Percentiles rank a stretch among this genome's conserved stretches.
Evolutionary conservation across 2,329 filamentous ascomycete genomes (phyloP).

Genomic region (Capronia americana): DNA sequence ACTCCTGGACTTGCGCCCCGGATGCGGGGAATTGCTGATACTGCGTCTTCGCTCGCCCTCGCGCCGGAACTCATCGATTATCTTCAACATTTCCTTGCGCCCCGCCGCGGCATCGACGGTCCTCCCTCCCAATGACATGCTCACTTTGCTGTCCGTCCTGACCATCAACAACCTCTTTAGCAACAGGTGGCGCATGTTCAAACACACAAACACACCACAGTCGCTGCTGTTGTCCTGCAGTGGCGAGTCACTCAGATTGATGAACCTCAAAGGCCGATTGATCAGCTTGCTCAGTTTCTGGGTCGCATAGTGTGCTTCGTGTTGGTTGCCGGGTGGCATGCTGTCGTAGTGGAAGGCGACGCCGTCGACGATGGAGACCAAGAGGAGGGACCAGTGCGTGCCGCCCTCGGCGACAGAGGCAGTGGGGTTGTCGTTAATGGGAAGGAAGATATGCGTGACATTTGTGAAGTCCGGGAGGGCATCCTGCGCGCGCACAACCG

Average conservation of each 20-base stretch:
- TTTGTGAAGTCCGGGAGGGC: conserved; percentile 80
- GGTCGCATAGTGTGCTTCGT: conserved; percentile 73
- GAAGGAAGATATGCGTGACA: conserved; percentile 92
- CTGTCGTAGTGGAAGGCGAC: conserved; percentile 98
- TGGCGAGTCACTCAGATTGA: conserved; percentile 82
- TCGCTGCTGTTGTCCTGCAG: conserved; percentile 92
- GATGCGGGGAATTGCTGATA: conserved; percentile 37
- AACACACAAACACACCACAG: conserved; percentile 94
- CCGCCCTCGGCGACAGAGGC: conserved; percentile 82
- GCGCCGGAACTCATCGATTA: conserved; percentile 84
- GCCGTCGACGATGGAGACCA: conserved; percentile 86
- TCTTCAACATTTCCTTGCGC: conserved; percentile 87
- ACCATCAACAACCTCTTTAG: conserved; percentile 81
- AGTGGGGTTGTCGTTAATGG: conserved; percentile 87
- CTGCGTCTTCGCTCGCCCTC: conserved; percentile 76
- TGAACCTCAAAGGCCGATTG: conserved; percentile 69
- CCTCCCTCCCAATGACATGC: conserved; percentile 89
- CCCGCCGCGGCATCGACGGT: conserved; percentile 80
- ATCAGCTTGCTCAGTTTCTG: conserved; percentile 74
- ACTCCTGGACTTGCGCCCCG: conserved; percentile 38
- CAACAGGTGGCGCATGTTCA: conserved; percentile 92
- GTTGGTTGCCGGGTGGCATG: conserved; percentile 74
- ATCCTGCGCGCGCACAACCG: conserved; percentile 54
- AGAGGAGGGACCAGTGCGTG: conserved; percentile 90
- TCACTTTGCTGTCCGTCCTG: conserved; percentile 82